phyloP scores from a whole-genome alignment of 306 rosid species.

The Begonia masoniana region DNA sequence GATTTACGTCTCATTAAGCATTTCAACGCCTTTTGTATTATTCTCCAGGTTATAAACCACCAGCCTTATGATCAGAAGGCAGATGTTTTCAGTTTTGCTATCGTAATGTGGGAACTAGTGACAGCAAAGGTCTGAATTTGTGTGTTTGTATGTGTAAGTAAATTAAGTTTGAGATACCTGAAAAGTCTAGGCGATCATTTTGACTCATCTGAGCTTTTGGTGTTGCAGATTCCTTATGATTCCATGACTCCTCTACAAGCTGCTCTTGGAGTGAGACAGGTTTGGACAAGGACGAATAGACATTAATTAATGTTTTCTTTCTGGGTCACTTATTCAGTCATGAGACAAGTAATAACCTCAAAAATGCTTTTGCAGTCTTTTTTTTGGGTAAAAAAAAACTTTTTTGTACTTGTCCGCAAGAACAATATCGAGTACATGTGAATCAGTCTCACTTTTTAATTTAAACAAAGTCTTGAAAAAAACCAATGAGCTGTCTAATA shows the following conservation, averaged over 20 bases:
- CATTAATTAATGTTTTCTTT: no score
- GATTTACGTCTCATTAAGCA: neutral
- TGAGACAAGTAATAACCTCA: no score
- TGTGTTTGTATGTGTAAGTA: neutral
- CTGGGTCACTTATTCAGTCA: no score
- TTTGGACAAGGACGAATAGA: conserved; percentile 15
- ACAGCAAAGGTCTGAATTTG: conserved; percentile 66
- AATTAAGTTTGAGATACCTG: neutral
- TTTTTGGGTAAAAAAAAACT: no score
- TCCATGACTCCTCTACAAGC: conserved; percentile 99
- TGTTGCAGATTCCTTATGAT: conserved; percentile 86
- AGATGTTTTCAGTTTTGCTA: conserved; percentile 90
- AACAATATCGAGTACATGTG: no score
- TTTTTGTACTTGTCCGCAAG: no score
- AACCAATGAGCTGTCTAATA: no score
- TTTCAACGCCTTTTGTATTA: neutral
- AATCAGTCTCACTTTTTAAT: no score
- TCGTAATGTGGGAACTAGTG: conserved; percentile 95
- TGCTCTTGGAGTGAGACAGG: conserved; percentile 99
- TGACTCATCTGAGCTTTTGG: conserved; percentile 8
- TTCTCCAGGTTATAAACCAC: conserved; percentile 81
- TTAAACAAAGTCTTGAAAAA: no score
- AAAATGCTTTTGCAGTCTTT: no score
- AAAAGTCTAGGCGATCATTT: neutral
- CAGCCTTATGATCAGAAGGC: conserved; percentile 97